Evolutionary conservation across 2,329 filamentous ascomycete species (phyloP).

Genomic region (Xylaria digitata): DNA sequence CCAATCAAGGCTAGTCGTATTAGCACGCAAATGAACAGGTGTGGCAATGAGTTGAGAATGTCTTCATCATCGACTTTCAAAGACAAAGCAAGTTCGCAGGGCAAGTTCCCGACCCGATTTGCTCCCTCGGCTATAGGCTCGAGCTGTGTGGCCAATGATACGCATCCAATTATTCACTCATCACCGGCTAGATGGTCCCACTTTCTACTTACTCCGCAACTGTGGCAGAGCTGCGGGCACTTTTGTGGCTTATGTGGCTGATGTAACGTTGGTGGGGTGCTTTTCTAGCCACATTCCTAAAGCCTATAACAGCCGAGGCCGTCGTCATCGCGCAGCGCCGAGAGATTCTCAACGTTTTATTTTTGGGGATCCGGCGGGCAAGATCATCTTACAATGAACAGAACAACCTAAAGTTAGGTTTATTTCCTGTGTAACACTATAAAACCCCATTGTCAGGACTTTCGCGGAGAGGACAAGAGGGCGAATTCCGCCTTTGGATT

Average conservation of each 20-base stretch:
- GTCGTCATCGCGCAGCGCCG: conserved; percentile 34
- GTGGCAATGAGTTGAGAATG: conserved; percentile 44
- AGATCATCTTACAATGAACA: not conserved
- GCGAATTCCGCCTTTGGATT: conserved; percentile 2
- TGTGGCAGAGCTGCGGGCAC: conserved; percentile 11
- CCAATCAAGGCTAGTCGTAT: conserved; percentile 33
- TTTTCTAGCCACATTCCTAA: conserved; percentile 15
- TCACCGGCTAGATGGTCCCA: conserved; percentile 23
- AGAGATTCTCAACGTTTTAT: conserved; percentile 30
- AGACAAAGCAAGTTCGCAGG: conserved; percentile 22
- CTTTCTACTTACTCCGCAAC: not conserved
- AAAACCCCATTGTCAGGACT: conserved; percentile 2
- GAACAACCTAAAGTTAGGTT: conserved; percentile 4
- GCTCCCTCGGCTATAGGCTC: conserved; percentile 47
- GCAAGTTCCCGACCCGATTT: conserved; percentile 43
- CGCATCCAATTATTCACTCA: conserved; percentile 49
- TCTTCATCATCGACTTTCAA: conserved; percentile 47
- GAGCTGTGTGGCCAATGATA: conserved; percentile 45
- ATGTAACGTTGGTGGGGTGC: not conserved
- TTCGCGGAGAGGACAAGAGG: conserved; percentile 2
- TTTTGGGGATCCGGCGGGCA: conserved; percentile 25
- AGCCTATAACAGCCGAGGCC: conserved; percentile 21
- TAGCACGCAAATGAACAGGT: conserved; percentile 21
- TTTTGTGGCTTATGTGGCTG: not conserved
- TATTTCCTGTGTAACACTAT: conserved; percentile 13